These are phyloP conservation scores for Clitopilus hobsonii DNA, from an alignment of 768 basidiomycete species.

Conservation along the genomic window DNA sequence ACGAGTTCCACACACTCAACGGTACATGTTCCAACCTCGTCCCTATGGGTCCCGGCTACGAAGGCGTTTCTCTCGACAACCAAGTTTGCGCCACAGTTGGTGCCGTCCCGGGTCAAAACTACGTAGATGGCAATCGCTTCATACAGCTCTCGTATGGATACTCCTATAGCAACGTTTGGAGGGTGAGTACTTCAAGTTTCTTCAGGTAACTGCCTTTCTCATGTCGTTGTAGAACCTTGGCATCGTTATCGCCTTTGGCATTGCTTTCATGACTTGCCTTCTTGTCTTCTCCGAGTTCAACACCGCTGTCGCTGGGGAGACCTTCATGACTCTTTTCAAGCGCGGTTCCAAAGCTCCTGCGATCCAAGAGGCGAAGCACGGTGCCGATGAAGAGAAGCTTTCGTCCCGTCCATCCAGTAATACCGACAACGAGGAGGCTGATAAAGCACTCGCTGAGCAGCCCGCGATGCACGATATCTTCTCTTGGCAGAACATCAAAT, in stretches of 20 bases:
- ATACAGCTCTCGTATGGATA: conserved; percentile 46
- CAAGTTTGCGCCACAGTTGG: conserved; percentile 79
- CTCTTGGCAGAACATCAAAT: conserved; percentile 73
- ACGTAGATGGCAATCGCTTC: conserved; percentile 58
- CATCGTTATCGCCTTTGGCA: conserved; percentile 61
- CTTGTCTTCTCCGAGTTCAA: conserved; percentile 57
- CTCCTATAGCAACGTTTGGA: conserved; percentile 34
- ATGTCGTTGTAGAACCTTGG: conserved; percentile 50
- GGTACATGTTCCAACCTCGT: conserved; percentile 57
- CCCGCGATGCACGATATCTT: conserved; percentile 57
- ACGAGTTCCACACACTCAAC: conserved; percentile 74
- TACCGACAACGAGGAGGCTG: conserved; percentile 16
- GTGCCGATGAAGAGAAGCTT: conserved; percentile 32
- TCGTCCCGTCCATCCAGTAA: conserved; percentile 3
- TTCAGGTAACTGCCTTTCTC: not conserved
- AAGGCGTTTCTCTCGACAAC: conserved; percentile 47
- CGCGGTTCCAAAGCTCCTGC: conserved; percentile 38
- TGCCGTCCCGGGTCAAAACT: conserved; percentile 50
- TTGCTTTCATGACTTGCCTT: conserved; percentile 52
- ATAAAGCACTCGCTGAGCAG: conserved; percentile 32
- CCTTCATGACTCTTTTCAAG: conserved; percentile 58
- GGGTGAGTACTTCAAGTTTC: conserved; percentile 22
- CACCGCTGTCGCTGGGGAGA: conserved; percentile 30
- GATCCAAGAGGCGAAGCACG: conserved; percentile 25
- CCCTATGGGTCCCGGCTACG: conserved; percentile 61